Conservation (phyloP, 306 rosid genomes). For the Quercus parvula region DNA sequence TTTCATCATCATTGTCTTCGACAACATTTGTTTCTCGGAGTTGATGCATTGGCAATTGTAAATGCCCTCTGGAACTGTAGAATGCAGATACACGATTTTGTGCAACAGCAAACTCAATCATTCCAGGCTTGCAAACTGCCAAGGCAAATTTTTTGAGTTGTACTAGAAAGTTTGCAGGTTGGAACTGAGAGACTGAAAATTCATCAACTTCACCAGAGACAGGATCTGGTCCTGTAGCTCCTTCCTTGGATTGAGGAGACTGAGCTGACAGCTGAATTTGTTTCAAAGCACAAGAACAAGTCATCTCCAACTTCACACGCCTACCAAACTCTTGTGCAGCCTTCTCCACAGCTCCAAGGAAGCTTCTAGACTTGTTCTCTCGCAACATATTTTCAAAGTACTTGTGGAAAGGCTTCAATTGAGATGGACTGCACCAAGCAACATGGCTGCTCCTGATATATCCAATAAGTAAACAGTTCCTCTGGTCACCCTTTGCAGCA, state of each 20-base stretch:
- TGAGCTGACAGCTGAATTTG: background rate
- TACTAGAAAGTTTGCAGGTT: constrained; percentile 30
- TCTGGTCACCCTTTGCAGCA: constrained; percentile 11
- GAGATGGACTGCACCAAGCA: constrained; percentile 34
- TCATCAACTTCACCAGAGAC: constrained; percentile 28
- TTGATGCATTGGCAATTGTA: constrained; percentile 40
- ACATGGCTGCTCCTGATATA: constrained; percentile 43
- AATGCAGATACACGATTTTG: constrained; percentile 43
- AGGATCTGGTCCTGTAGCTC: constrained; percentile 1
- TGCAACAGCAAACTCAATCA: constrained; percentile 32
- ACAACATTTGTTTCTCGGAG: constrained; percentile 25
- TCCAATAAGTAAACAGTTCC: constrained; percentile 23
- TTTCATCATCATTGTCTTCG: constrained; percentile 9
- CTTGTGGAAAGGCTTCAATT: constrained; percentile 36
- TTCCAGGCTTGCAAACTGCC: constrained; percentile 28
- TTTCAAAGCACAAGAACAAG: constrained; percentile 30
- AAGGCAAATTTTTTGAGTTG: constrained; percentile 32
- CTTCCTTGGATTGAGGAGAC: constrained; percentile 15
- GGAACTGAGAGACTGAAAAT: constrained; percentile 31
- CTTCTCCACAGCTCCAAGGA: constrained; percentile 51
- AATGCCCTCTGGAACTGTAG: constrained; percentile 37
- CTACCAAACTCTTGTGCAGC: constrained; percentile 51
- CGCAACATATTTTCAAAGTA: constrained; percentile 33
- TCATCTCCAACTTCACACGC: constrained; percentile 40
- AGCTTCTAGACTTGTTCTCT: constrained; percentile 36